These are phyloP conservation scores for Venturiaceae sp. DNA, from an alignment of 2,329 filamentous ascomycete species.

Conservation along the genomic window DNA sequence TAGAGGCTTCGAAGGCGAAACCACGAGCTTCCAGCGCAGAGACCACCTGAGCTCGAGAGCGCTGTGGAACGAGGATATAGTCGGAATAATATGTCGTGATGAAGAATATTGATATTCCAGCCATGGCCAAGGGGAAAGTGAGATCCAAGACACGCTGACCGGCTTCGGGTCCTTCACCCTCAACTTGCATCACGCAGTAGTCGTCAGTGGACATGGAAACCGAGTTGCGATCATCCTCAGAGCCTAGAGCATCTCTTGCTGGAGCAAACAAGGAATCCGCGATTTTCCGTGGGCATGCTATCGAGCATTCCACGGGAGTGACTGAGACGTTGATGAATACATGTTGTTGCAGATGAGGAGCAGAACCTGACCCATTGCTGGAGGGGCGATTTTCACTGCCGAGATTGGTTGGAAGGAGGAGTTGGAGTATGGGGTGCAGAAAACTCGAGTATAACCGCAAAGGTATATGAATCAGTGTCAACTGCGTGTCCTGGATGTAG, in stretches of 20 bases:
- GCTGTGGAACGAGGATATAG: constrained; percentile 82
- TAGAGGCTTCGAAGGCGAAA: constrained; percentile 65
- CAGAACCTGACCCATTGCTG: constrained; percentile 5
- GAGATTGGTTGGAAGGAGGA: constrained; percentile 58
- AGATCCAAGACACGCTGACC: constrained; percentile 86
- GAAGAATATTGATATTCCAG: constrained; percentile 95
- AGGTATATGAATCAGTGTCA: constrained; percentile 86
- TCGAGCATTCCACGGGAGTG: constrained; percentile 83
- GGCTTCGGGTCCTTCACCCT: constrained; percentile 81
- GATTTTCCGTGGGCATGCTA: constrained; percentile 74
- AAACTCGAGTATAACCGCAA: constrained; percentile 67
- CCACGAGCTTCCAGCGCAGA: constrained; percentile 67
- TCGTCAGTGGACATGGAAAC: constrained; percentile 73
- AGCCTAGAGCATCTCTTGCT: constrained; percentile 49
- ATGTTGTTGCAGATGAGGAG: constrained; percentile 38
- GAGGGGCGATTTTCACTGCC: constrained; percentile 24
- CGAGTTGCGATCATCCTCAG: constrained; percentile 26
- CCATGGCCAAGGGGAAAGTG: constrained; percentile 81
- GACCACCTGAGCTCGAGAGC: constrained; percentile 64
- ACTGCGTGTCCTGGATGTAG: constrained; percentile 62
- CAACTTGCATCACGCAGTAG: constrained; percentile 83
- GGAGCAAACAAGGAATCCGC: constrained; percentile 68
- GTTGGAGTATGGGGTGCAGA: constrained; percentile 75
- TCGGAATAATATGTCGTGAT: constrained; percentile 98
- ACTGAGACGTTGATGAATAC: constrained; percentile 89